Evolutionary conservation across 306 rosid species (phyloP).

Genomic region (Geum urbanum): DNA sequence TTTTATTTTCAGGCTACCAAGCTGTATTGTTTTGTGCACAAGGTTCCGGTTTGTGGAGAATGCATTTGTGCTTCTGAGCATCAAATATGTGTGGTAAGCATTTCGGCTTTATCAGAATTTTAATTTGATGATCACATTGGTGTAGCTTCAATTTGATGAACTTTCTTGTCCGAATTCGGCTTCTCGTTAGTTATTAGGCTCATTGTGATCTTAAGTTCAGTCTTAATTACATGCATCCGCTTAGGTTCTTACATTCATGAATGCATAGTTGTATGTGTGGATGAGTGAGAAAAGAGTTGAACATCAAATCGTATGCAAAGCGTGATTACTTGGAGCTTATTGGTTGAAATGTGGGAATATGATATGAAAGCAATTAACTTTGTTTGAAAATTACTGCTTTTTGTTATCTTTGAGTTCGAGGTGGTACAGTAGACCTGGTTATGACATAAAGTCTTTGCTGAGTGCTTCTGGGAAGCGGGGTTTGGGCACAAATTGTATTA

Average conservation of each 20-base stretch:
- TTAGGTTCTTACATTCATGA: not conserved
- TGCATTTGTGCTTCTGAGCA: conserved; percentile 95
- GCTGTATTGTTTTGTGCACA: conserved; percentile 93
- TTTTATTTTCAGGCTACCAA: conserved; percentile 81
- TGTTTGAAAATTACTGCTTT: not conserved
- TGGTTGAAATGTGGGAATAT: not conserved
- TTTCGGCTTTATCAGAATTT: not conserved
- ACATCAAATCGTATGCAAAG: not conserved
- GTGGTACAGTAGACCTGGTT: not conserved
- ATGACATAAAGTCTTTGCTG: not conserved
- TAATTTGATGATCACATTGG: conserved; percentile 8
- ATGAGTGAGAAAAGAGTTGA: not conserved
- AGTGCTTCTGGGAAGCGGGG: not conserved
- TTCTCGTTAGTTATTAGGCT: not conserved
- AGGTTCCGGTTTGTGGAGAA: conserved; percentile 99
- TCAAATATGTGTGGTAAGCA: conserved; percentile 82
- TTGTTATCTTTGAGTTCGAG: not conserved
- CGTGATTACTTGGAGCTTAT: not conserved
- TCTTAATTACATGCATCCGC: not conserved
- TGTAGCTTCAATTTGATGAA: too few species aligned
- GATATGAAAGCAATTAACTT: not conserved
- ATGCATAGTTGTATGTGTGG: not conserved
- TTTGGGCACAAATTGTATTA: not conserved
- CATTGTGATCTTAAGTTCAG: not conserved
- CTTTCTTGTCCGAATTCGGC: too few species aligned